A percentile compares a stretch with the other conserved stretches of the same genome.
Conservation (phyloP, 2,329 filamentous ascomycete genomes). For the Colletotrichum echinochloae region DNA sequence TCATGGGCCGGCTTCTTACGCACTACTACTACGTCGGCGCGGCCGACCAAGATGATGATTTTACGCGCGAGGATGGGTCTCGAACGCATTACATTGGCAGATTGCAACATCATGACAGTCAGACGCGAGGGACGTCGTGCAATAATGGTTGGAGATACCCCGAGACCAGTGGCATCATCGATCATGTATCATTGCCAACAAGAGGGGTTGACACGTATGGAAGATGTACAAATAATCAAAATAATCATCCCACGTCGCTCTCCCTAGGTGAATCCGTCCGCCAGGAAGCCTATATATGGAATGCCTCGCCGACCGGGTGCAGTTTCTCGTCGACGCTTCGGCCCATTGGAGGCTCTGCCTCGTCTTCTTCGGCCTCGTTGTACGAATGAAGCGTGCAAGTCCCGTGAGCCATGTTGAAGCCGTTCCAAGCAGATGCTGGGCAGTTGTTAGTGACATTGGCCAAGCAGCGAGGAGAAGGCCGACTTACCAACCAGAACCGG, state of each 20-base stretch:
- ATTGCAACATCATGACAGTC: conserved; percentile 20
- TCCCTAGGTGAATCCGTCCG: neutral
- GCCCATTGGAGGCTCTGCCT: conserved; percentile 70
- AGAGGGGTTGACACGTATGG: conserved; percentile 34
- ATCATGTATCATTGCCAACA: conserved; percentile 41
- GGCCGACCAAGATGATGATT: conserved; percentile 27
- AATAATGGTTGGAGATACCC: conserved; percentile 36
- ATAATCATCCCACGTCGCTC: conserved; percentile 33
- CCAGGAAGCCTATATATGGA: conserved; percentile 4
- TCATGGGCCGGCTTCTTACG: conserved; percentile 17
- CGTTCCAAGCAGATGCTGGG: conserved; percentile 84
- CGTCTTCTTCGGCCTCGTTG: conserved; percentile 77
- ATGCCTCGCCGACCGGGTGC: conserved; percentile 46
- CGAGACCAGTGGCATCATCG: conserved; percentile 34
- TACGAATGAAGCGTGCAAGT: conserved; percentile 84
- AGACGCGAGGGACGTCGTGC: conserved; percentile 11
- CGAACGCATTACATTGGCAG: conserved; percentile 28
- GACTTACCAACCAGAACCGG: conserved; percentile 77
- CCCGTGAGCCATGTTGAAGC: conserved; percentile 77
- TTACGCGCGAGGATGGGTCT: conserved; percentile 34
- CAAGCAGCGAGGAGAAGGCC: neutral
- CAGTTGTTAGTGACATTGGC: neutral
- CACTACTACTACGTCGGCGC: conserved; percentile 13
- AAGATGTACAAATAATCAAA: conserved; percentile 39
- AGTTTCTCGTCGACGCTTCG: conserved; percentile 71